Conservation (phyloP, 1,139 yeast species). For the Taphrina populina region DNA sequence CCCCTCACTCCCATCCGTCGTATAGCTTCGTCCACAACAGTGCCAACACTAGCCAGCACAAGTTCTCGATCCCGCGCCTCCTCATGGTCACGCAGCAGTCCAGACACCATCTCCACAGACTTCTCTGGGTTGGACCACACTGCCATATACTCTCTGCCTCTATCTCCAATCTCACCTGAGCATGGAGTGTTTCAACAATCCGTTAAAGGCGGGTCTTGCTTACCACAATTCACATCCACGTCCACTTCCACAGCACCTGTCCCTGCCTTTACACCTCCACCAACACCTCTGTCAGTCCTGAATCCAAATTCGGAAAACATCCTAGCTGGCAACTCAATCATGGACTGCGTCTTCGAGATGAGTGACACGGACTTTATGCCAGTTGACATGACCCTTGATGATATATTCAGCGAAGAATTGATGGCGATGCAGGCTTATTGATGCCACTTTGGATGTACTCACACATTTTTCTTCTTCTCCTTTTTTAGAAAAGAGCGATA, state of each 20-base stretch:
- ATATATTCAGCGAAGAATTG: slow-evolving; percentile 9
- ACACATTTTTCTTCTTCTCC: too few species aligned
- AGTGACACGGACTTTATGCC: neutral
- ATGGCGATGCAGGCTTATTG: slow-evolving; percentile 3
- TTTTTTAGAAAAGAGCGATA: too few species aligned
- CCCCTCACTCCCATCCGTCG: slow-evolving; percentile 22
- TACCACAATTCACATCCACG: neutral
- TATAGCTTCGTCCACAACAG: slow-evolving; percentile 5
- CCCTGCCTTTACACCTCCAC: slow-evolving; percentile 12
- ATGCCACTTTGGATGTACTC: too few species aligned
- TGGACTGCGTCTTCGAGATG: neutral
- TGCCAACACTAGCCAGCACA: slow-evolving; percentile 6
- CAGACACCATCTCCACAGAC: neutral
- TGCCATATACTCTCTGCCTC: slow-evolving; percentile 3
- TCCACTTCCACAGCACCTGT: neutral
- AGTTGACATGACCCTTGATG: slow-evolving; percentile 5
- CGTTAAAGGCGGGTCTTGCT: neutral
- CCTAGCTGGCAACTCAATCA: slow-evolving; percentile 3
- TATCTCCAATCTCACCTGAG: slow-evolving; percentile 25
- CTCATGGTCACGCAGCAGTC: slow-evolving; percentile 2
- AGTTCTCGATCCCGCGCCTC: slow-evolving; percentile 4
- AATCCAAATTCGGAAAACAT: slow-evolving; percentile 2
- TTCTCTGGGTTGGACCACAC: neutral
- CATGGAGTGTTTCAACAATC: neutral
- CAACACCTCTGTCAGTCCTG: slow-evolving; percentile 30